These are phyloP conservation scores for Senecio squalidus DNA, from an alignment of 140 eudicot genomes.

Conservation along the genomic window DNA sequence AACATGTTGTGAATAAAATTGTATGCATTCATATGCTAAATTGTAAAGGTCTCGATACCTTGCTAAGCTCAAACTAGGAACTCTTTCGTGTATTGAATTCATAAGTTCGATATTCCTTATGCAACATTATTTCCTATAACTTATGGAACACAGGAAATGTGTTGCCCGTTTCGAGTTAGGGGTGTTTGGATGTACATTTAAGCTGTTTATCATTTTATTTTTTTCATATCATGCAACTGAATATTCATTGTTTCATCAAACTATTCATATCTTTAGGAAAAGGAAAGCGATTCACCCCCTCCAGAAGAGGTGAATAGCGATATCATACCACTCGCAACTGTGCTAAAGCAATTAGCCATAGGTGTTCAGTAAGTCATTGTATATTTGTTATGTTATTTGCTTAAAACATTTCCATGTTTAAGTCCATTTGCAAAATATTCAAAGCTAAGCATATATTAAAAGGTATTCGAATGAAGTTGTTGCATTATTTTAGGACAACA, in stretches of 20 bases:
- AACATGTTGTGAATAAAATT: too few species aligned
- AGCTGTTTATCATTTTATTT: too few species aligned
- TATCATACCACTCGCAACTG: conserved; percentile 57
- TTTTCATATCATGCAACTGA: neutral
- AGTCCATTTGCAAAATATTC: neutral
- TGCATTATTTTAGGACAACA: conserved; percentile 44
- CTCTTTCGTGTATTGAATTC: neutral
- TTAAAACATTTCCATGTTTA: neutral
- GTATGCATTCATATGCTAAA: conserved; percentile 2
- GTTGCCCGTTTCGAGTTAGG: too few species aligned
- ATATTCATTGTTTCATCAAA: neutral
- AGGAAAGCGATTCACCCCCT: conserved; percentile 28
- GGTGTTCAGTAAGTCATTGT: conserved; percentile 77
- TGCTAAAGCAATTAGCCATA: conserved; percentile 63
- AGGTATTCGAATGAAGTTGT: too few species aligned
- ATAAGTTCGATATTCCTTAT: too few species aligned
- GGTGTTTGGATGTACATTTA: too few species aligned
- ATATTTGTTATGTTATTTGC: too few species aligned
- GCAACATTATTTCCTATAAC: too few species aligned
- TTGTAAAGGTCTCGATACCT: neutral
- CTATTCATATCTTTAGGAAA: conserved; percentile 41
- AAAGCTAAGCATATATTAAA: too few species aligned
- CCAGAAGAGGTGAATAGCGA: conserved; percentile 27
- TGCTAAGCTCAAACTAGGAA: neutral
- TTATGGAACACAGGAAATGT: too few species aligned